Evolutionary conservation across 352 stramenopile species (phyloP).

Genomic region (Phytophthora hybrid): DNA sequence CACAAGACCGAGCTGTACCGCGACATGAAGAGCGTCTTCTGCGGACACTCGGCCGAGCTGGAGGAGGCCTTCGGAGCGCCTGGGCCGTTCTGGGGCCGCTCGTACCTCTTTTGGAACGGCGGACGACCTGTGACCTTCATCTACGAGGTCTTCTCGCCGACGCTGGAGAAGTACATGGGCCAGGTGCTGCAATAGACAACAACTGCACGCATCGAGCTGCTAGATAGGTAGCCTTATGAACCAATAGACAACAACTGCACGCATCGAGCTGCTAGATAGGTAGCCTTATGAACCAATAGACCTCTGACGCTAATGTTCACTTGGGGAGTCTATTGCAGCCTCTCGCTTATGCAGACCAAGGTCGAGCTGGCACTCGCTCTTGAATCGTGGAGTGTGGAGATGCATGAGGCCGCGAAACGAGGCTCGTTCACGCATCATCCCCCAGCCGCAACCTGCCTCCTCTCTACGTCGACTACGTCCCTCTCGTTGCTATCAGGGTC

Average conservation of each 20-base stretch:
- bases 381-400: constrained; percentile 1
- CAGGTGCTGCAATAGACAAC: constrained; percentile 51
- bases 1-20: constrained; percentile 89
- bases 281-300: constrained; percentile 13
- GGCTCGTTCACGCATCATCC: constrained; percentile 16
- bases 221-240: constrained; percentile 6
- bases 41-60: constrained; percentile 59
- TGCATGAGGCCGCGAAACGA: constrained; percentile 1
- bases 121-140: constrained; percentile 85
- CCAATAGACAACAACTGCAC: constrained; percentile 6
- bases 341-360: constrained; percentile 22
- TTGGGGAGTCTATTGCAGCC: constrained; percentile 40
- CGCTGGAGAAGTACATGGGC: constrained; percentile 83
- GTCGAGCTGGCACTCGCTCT: not conserved
- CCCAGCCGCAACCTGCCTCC: constrained; percentile 8
- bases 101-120: constrained; percentile 88
- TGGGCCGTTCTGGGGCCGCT: constrained; percentile 85
- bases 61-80: constrained; percentile 69
- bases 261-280: not conserved
- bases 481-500: constrained; percentile 21
- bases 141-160: constrained; percentile 90
- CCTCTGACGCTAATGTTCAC: constrained; percentile 30
- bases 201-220: not conserved
- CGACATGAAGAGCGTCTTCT: constrained; percentile 87
- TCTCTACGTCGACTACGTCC: constrained; percentile 14